Evolutionary conservation across 2,329 filamentous ascomycete genomes (phyloP), one percentile per base, ranked within the genome.

Genomic region (Cladorrhinum sp.): DNA sequence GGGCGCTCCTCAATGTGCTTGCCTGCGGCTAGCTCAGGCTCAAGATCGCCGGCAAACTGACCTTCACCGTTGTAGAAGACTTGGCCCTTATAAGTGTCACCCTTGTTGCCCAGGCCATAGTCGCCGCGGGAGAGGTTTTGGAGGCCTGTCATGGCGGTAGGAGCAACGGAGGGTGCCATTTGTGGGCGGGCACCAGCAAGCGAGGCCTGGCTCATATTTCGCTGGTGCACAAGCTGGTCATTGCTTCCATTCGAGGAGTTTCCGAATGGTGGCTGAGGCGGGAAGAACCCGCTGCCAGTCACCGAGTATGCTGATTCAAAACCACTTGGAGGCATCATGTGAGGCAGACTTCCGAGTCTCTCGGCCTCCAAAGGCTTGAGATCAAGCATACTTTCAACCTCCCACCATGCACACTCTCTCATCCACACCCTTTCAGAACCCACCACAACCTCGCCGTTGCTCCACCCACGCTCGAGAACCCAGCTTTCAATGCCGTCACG

Each of bases 391-490:
- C 85, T 91, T 77, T 99, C 95, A 4, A 93, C 93, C 75, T 98
- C 93, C 93, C 93, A 98, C 93, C 95, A 99, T 1, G 93, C 90
- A 60, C 80, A 83, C 75, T 99, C 95, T 54, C 93, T 86, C 79
- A 98, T 93, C 95, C 95, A 99, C 48, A 99, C 87, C 29, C 95
- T 90, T 74, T 98, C 92, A 2, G 87, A 88, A 58, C 95, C 95
- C 29, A 98, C 81, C 4, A 96, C 86, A 1, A 98, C 92, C 76
- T 98, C 95, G 41, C 95, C 95, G 68, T 99, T 99, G 77, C 92
- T 97, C 95, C 95, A 99, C 1, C 95, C 95, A 61, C 95, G 87
- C 75, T 98, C 93, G 54, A 98, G 82, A 60, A 96, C 83, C 92
- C 93, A 99, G 69, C 85, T 96, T 71, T 98, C 92, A 57, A 97